Evolutionary conservation across 352 stramenopile genomes (phyloP).

Genomic region (Lagenidium sp.): DNA sequence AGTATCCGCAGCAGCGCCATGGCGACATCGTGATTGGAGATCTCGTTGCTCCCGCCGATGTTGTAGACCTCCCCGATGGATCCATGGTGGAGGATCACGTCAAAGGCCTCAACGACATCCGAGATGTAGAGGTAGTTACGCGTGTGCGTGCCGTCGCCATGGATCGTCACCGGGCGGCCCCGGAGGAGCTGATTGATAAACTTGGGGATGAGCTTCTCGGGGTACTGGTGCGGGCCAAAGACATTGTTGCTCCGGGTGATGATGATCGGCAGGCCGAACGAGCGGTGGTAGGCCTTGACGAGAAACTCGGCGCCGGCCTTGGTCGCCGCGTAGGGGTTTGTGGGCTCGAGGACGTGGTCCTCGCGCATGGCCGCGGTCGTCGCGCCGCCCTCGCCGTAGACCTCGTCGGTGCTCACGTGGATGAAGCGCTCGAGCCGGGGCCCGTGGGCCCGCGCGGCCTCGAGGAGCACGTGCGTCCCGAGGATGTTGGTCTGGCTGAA

Average conservation of each 20-base stretch:
- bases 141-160: slow-evolving; percentile 93
- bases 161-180: slow-evolving; percentile 87
- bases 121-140: slow-evolving; percentile 97
- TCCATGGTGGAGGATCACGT: slow-evolving; percentile 93
- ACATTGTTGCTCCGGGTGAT: slow-evolving; percentile 99
- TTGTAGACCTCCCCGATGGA: slow-evolving; percentile 94
- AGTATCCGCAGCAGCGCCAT: slow-evolving; percentile 78
- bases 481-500: slow-evolving; percentile 99
- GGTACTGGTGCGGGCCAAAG: slow-evolving; percentile 98
- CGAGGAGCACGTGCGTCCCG: slow-evolving; percentile 96
- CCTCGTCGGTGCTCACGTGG: slow-evolving; percentile 97
- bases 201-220: slow-evolving; percentile 98
- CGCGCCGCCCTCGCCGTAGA: slow-evolving; percentile 94
- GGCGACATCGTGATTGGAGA: slow-evolving; percentile 76
- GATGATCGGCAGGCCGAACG: slow-evolving; percentile 93
- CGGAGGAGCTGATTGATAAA: slow-evolving; percentile 96
- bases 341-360: slow-evolving; percentile 92
- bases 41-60: slow-evolving; percentile 85
- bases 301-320: slow-evolving; percentile 98
- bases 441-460: slow-evolving; percentile 88
- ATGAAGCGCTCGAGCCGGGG: slow-evolving; percentile 90
- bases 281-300: slow-evolving; percentile 91
- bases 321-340: slow-evolving; percentile 97
- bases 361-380: slow-evolving; percentile 92
- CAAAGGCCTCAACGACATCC: slow-evolving; percentile 95